A percentile compares a stretch with the other conserved stretches of the same genome.
Conservation (phyloP, 495 filamentous ascomycete species). For the Penicillium macrosclerotiorum region DNA sequence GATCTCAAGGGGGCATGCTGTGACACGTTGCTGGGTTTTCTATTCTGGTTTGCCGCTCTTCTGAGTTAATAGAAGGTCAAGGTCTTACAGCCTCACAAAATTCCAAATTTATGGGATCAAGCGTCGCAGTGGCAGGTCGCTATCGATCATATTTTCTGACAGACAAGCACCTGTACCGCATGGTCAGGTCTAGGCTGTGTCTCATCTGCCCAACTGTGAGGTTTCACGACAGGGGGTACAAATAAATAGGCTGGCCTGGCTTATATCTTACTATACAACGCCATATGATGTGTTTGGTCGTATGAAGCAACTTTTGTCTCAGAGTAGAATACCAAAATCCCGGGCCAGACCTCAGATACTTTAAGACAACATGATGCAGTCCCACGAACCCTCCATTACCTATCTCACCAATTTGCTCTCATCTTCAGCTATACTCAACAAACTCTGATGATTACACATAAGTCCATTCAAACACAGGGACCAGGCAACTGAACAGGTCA, state of each 20-base stretch:
- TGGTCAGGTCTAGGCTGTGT: constrained; percentile 4
- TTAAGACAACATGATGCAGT: constrained; percentile 7
- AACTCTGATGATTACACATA: constrained; percentile 4
- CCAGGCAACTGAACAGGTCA: constrained; percentile 1
- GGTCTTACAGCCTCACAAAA: no score
- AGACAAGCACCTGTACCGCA: constrained; percentile 3
- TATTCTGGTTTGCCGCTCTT: neutral
- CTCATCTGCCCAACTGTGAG: constrained; percentile 8
- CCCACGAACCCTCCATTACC: neutral
- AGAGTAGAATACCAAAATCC: neutral
- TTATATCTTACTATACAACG: neutral
- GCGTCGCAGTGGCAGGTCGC: no score
- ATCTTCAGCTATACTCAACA: neutral
- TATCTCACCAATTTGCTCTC: neutral
- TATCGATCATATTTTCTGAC: no score
- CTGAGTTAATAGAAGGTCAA: no score
- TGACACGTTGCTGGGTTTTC: constrained; percentile 3
- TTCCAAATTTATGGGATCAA: neutral
- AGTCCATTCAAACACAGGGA: neutral
- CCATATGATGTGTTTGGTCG: neutral
- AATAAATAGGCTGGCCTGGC: neutral
- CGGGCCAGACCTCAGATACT: neutral
- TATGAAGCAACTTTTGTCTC: constrained; percentile 1
- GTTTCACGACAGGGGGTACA: constrained; percentile 13
- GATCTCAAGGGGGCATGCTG: neutral